A percentile compares a stretch with the other conserved stretches of the same genome.
Evolutionary conservation across 306 rosid species (phyloP).

Genomic region (Ceratonia siliqua): DNA sequence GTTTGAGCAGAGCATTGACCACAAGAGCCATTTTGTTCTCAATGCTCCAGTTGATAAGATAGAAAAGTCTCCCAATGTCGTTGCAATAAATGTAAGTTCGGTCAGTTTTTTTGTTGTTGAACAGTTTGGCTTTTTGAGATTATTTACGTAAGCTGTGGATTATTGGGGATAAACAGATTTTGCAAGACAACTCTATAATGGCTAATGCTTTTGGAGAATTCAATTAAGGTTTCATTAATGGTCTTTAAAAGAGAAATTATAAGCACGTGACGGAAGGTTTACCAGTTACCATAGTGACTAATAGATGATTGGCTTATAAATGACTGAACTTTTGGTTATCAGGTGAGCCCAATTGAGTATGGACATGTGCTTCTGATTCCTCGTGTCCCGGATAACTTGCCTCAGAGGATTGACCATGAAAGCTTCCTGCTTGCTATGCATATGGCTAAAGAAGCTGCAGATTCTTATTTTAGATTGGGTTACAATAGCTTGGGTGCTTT

Average conservation of each 20-base stretch:
- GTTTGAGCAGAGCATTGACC: conserved; percentile 35
- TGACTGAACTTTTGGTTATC: conserved; percentile 26
- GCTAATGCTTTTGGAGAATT: conserved; percentile 5
- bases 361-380: conserved; percentile 83
- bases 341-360: conserved; percentile 86
- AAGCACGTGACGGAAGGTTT: background rate
- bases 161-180: background rate
- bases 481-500: conserved; percentile 86
- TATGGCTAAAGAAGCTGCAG: conserved; percentile 67
- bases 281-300: background rate
- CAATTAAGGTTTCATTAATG: background rate
- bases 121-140: background rate
- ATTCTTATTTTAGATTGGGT: conserved; percentile 67
- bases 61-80: conserved; percentile 55
- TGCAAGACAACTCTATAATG: background rate
- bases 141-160: background rate
- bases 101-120: background rate
- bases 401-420: conserved; percentile 71
- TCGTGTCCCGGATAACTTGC: conserved; percentile 60
- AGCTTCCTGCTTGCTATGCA: conserved; percentile 71
- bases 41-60: conserved; percentile 47
- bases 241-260: background rate
- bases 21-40: conserved; percentile 47
- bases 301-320: background rate
- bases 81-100: conserved; percentile 65